Evolutionary conservation across 208 protist genomes (phyloP).

Genomic region (Leishmania aethiopica): DNA sequence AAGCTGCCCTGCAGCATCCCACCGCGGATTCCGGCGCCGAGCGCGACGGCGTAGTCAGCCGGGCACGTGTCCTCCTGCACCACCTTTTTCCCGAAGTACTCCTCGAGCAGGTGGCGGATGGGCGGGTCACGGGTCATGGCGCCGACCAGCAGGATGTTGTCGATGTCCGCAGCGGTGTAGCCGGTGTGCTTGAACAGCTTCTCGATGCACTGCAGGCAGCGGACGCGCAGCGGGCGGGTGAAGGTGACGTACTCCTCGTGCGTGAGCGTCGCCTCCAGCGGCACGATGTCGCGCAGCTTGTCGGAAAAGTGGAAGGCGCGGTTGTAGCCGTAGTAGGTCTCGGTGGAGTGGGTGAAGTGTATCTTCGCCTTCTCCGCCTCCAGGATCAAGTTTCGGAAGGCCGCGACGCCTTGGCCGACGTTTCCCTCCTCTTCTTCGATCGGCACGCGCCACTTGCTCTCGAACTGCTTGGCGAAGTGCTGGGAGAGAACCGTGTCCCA

Average conservation of each 20-base stretch:
- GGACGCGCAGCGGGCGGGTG: conserved; percentile 79
- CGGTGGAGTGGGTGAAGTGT: conserved; percentile 91
- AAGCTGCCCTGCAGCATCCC: conserved; percentile 90
- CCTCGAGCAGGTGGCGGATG: conserved; percentile 78
- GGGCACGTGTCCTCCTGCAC: conserved; percentile 70
- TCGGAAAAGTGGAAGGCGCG: conserved; percentile 90
- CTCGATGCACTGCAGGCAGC: conserved; percentile 80
- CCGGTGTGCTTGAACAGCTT: conserved; percentile 75
- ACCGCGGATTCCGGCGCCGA: conserved; percentile 78
- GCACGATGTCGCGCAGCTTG: conserved; percentile 80
- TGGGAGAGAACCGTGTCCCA: conserved; percentile 88
- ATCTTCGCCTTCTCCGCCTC: conserved; percentile 92
- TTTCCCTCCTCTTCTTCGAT: conserved; percentile 89
- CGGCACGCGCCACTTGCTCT: conserved; percentile 88
- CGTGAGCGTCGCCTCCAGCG: conserved; percentile 86
- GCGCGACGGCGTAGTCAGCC: conserved; percentile 90
- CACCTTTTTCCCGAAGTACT: conserved; percentile 81
- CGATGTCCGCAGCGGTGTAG: conserved; percentile 66
- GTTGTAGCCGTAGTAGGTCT: conserved; percentile 89
- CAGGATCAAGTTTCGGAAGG: conserved; percentile 69
- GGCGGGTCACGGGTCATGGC: conserved; percentile 93
- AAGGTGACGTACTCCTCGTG: conserved; percentile 86
- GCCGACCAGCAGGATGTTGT: conserved; percentile 88
- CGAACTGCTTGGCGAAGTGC: conserved; percentile 80
- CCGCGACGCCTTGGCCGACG: conserved; percentile 74